phyloP scores from a whole-genome alignment of 163 green algal species.

The Prototheca cutis region DNA sequence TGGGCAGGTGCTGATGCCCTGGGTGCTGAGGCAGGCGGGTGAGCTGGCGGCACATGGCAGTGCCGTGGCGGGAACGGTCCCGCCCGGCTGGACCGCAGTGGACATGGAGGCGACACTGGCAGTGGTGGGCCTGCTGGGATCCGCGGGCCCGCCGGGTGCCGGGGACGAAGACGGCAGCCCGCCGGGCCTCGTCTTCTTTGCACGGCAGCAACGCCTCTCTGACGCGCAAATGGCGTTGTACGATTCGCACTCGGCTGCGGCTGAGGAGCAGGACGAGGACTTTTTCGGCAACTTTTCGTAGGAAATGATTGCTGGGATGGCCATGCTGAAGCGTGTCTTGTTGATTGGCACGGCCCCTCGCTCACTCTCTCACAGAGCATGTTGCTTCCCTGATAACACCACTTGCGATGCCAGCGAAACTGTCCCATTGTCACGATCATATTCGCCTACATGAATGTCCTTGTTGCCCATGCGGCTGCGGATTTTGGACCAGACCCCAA shows the following conservation, averaged over 20 bases:
- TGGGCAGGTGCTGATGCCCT: neutral
- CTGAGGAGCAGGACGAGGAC: conserved; percentile 55
- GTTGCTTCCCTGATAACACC: no score
- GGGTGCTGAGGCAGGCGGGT: conserved; percentile 38
- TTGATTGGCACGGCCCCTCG: neutral
- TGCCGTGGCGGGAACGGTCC: conserved; percentile 54
- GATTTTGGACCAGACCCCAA: no score
- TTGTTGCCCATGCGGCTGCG: no score
- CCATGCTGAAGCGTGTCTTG: no score
- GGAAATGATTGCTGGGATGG: no score
- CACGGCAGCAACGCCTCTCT: conserved; percentile 38
- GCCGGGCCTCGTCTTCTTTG: conserved; percentile 24
- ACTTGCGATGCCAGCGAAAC: no score
- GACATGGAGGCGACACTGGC: conserved; percentile 45
- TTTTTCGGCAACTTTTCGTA: conserved; percentile 54
- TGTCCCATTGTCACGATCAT: no score
- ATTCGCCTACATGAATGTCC: no score
- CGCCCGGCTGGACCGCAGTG: conserved; percentile 4
- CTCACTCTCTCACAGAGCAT: conserved; percentile 17
- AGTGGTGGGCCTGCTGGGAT: conserved; percentile 39
- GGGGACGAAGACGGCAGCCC: neutral
- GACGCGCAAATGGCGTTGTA: conserved; percentile 49
- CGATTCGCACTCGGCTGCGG: conserved; percentile 35
- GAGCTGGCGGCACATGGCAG: conserved; percentile 45
- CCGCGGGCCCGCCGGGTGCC: neutral